These are phyloP conservation scores for Fusarium sp. DNA, from an alignment of 2,329 filamentous ascomycete genomes.

Conservation along the genomic window DNA sequence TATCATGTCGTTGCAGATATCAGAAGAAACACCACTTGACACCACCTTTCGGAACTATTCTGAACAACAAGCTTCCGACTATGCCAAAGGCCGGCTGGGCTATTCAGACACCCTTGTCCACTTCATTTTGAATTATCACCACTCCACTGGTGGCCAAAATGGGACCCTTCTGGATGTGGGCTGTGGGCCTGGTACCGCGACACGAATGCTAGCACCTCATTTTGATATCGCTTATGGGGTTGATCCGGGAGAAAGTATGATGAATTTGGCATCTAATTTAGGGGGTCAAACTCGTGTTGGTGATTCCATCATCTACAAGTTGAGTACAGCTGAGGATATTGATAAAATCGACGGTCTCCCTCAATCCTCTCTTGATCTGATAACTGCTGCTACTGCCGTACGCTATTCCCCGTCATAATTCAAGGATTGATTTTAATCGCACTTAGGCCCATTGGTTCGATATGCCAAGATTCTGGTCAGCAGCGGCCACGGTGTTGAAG, in stretches of 20 bases:
- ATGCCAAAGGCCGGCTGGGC: background rate
- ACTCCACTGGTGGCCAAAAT: background rate
- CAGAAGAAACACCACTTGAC: background rate
- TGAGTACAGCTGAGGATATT: background rate
- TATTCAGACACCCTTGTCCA: background rate
- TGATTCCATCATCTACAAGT: accelerated
- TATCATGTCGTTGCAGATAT: background rate
- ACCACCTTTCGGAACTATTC: conserved; percentile 15
- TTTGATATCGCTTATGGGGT: conserved; percentile 9
- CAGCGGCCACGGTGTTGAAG: conserved; percentile 11
- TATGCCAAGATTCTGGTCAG: conserved; percentile 14
- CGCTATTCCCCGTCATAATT: accelerated
- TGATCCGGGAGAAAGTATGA: conserved; percentile 16
- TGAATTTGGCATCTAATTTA: background rate
- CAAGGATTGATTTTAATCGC: accelerated
- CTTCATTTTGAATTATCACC: conserved; percentile 1
- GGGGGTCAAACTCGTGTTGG: background rate
- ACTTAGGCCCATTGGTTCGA: conserved; percentile 12
- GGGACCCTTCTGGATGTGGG: conserved; percentile 4
- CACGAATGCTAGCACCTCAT: conserved; percentile 2
- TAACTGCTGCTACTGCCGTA: conserved; percentile 20
- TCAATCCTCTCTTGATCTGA: conserved; percentile 6
- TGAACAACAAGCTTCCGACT: conserved; percentile 7
- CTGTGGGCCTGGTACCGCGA: conserved; percentile 8
- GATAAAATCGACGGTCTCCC: background rate